Base-by-base conservation (phyloP, 164 flowering plant genomes). In the Protea cynaroides region DNA sequence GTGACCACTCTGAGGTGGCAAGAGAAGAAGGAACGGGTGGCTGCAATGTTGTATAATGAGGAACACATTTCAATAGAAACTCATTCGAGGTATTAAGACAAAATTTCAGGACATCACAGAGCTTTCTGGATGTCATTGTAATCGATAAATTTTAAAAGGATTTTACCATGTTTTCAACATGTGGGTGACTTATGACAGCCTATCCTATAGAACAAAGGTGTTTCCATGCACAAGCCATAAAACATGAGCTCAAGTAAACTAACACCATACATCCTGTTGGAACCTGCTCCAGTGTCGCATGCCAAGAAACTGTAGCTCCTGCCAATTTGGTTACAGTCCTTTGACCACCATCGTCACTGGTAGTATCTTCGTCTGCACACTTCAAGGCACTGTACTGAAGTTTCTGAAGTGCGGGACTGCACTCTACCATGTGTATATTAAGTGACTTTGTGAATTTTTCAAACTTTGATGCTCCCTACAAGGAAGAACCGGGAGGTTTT, bases 401-500 rank as follows among this genome's bases (percentile, higher is more conserved):
- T 75, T 88, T 83, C 80, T 81, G 83, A 46, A 95, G 69, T 25
- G 87, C 61, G 11, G 97, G 99, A 72, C 99, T 94, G 55, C 97
- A 91, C 69, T 92, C 99, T 63, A 94, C 97, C 88, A 94, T 25
- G 71, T 89, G 92, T 56, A 92, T 60, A 67, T 88, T 79, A 84
- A 94, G 66, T 9, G 97, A 81, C 34, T 79, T 82, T 22, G 82
- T 80, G 63, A 94, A 95, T 51, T 74, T 79, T 63, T 82, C 87
- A 73, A 95, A 81, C 70, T 95, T 95, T 59, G 92, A 86, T 15
- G 83, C 70, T 66, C 94, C 99, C 99, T 95, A 70, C 73, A 79
- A 62, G 50, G 14, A 64, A 68, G 63, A 62, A 21, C 29, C 23
- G 4, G 25, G 60, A 46, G 34, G 52, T 36, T 15, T 65, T 67